Evolutionary conservation across 2,329 filamentous ascomycete genomes (phyloP).

Genomic region (Macrophomina pseudophaseolina): DNA sequence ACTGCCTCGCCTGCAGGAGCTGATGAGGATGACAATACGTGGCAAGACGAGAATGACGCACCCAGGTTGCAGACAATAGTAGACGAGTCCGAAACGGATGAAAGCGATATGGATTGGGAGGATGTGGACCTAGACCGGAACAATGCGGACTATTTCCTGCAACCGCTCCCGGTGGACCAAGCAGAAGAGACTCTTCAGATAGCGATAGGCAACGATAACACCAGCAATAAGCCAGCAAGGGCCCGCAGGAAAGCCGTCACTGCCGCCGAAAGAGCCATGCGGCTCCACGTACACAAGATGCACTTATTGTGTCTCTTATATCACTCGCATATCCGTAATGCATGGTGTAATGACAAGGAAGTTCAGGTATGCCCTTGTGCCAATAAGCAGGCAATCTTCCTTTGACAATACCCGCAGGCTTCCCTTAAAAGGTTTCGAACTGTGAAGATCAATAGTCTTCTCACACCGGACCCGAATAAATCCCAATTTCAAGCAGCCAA

Average conservation of each 20-base stretch:
- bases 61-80: slow-evolving; percentile 45
- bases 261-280: slow-evolving; percentile 62
- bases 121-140: slow-evolving; percentile 53
- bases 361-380: slow-evolving; percentile 60
- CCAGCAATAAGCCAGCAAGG: slow-evolving; percentile 40
- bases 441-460: slow-evolving; percentile 66
- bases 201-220: slow-evolving; percentile 37
- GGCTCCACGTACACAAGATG: slow-evolving; percentile 81
- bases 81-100: slow-evolving; percentile 57
- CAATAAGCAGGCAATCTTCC: background rate
- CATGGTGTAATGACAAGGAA: slow-evolving; percentile 81
- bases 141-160: slow-evolving; percentile 30
- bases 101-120: slow-evolving; percentile 66
- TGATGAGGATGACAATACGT: slow-evolving; percentile 29
- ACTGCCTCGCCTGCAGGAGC: slow-evolving; percentile 3
- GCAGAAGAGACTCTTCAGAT: slow-evolving; percentile 48
- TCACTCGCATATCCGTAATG: slow-evolving; percentile 78
- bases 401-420: slow-evolving; percentile 11
- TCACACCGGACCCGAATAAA: slow-evolving; percentile 70
- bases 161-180: slow-evolving; percentile 38
- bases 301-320: slow-evolving; percentile 83
- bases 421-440: slow-evolving; percentile 60
- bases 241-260: slow-evolving; percentile 59
- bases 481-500: slow-evolving; percentile 78
- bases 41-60: slow-evolving; percentile 28